Percentiles rank a stretch among this genome's conserved stretches.
Conservation (phyloP, 192 early-diverging fungal genomes). For the Entomortierella lignicola region DNA sequence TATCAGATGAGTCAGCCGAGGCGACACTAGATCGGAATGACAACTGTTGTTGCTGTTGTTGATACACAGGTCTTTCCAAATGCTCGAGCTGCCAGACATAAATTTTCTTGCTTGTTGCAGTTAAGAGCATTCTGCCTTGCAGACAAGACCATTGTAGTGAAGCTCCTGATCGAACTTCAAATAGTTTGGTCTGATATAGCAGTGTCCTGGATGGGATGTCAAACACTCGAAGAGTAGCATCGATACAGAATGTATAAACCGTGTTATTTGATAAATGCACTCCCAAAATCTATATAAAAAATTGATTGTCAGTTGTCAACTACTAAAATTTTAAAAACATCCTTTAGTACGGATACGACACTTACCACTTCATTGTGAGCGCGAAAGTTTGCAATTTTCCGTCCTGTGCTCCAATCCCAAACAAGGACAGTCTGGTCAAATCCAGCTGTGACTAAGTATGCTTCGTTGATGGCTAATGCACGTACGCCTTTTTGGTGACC, state of each 20-base stretch:
- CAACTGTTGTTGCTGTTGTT: neutral
- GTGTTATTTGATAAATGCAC: slow-evolving; percentile 30
- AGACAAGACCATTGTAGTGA: slow-evolving; percentile 42
- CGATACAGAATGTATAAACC: slow-evolving; percentile 42
- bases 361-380: slow-evolving; percentile 49
- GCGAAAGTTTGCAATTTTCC: slow-evolving; percentile 44
- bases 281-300: slow-evolving; percentile 22
- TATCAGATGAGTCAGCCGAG: neutral
- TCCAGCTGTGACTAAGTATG: slow-evolving; percentile 39
- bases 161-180: slow-evolving; percentile 25
- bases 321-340: too few species aligned
- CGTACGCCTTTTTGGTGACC: slow-evolving; percentile 51
- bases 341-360: too few species aligned
- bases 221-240: slow-evolving; percentile 38
- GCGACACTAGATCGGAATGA: neutral
- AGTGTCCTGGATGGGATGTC: slow-evolving; percentile 39
- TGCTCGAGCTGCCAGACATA: slow-evolving; percentile 51
- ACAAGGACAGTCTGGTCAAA: slow-evolving; percentile 42
- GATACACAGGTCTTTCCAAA: slow-evolving; percentile 23
- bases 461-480: slow-evolving; percentile 37
- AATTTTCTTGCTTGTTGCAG: slow-evolving; percentile 40
- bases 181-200: slow-evolving; percentile 41
- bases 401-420: slow-evolving; percentile 41
- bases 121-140: slow-evolving; percentile 27
- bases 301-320: neutral